Evolutionary conservation across 169 alveolate genomes (phyloP).

Genomic region (Blepharisma undulans): DNA sequence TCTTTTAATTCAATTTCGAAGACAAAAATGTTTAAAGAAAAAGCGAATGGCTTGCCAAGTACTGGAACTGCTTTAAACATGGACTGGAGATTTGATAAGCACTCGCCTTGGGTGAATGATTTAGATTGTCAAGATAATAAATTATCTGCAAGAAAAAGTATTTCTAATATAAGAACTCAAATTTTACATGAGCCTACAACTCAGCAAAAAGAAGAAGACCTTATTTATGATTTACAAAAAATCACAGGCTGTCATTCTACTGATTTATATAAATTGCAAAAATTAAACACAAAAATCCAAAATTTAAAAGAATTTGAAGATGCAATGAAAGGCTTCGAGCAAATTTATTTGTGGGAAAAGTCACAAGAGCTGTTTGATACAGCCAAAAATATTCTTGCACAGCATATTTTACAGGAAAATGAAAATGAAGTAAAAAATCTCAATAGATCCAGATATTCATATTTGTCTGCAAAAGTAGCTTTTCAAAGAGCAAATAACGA

Average conservation of each 20-base stretch:
- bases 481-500: conserved; percentile 29
- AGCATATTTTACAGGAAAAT: neutral
- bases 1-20: neutral
- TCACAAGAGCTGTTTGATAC: neutral
- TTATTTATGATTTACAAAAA: neutral
- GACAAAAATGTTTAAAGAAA: neutral
- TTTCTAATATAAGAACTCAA: neutral
- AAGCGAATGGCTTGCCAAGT: neutral
- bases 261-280: neutral
- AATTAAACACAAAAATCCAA: neutral
- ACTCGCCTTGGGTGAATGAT: conserved; percentile 36
- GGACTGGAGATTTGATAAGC: conserved; percentile 28
- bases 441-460: conserved; percentile 13
- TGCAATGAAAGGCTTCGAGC: neutral
- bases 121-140: neutral
- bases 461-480: conserved; percentile 34
- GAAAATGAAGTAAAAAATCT: neutral
- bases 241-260: neutral
- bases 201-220: neutral
- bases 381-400: conserved; percentile 2
- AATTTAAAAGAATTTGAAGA: neutral
- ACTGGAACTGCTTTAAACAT: neutral
- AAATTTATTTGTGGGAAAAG: neutral
- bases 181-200: neutral
- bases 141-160: neutral